Evolutionary conservation across 208 protist species (phyloP).

Genomic region (Leptomonas pyrrhocoris): DNA sequence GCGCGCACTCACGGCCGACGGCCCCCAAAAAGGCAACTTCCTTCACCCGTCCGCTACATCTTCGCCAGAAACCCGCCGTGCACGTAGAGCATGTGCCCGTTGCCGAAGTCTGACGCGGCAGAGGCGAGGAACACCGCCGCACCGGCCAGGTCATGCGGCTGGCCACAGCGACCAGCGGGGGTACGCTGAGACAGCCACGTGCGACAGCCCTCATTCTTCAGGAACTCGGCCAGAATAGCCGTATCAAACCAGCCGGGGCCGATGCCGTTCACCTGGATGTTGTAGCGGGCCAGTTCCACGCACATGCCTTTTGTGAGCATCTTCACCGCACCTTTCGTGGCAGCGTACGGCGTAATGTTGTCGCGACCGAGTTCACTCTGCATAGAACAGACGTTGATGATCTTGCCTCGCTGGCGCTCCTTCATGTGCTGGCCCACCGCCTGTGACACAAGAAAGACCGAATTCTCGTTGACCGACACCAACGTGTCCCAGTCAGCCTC

Average conservation of each 20-base stretch:
- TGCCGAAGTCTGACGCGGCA: slow-evolving; percentile 32
- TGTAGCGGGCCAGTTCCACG: slow-evolving; percentile 39
- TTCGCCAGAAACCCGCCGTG: slow-evolving; percentile 39
- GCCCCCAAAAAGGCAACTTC: no score
- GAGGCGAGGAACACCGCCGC: slow-evolving; percentile 39
- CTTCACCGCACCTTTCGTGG: slow-evolving; percentile 48
- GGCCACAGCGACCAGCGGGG: slow-evolving; percentile 32
- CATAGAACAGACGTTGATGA: slow-evolving; percentile 51
- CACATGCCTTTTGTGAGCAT: slow-evolving; percentile 53
- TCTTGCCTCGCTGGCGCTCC: slow-evolving; percentile 35
- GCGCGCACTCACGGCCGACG: no score
- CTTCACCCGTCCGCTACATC: slow-evolving; percentile 2
- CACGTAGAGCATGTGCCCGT: slow-evolving; percentile 31
- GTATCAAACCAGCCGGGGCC: slow-evolving; percentile 43
- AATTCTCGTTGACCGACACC: slow-evolving; percentile 44
- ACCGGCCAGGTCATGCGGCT: slow-evolving; percentile 36
- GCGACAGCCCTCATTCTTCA: slow-evolving; percentile 18
- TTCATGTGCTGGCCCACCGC: slow-evolving; percentile 35
- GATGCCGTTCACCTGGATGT: slow-evolving; percentile 52
- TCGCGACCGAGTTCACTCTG: slow-evolving; percentile 34
- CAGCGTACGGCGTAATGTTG: slow-evolving; percentile 50
- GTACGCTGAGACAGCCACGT: slow-evolving; percentile 32
- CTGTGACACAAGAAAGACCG: slow-evolving; percentile 42
- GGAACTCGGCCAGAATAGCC: slow-evolving; percentile 29
- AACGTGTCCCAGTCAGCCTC: slow-evolving; percentile 43